Conservation (phyloP, 164 flowering plant genomes). For the Sextonia rubra region DNA sequence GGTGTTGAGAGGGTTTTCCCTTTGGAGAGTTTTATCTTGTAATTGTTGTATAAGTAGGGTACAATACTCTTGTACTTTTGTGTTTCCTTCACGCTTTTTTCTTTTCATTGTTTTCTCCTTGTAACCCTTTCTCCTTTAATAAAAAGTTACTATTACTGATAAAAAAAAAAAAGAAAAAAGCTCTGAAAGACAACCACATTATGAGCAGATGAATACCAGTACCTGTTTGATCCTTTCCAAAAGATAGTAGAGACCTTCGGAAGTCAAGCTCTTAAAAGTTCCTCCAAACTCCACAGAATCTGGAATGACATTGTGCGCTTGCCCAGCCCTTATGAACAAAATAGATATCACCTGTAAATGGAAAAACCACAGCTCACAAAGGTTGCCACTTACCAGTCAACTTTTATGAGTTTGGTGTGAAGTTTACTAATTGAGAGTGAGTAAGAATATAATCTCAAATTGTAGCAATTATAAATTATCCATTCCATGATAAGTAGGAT, state of each 20-base stretch:
- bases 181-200: background rate
- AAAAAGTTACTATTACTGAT: too few relatives aligned
- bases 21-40: too few relatives aligned
- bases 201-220: background rate
- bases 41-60: too few relatives aligned
- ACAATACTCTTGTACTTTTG: too few relatives aligned
- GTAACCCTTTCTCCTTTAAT: too few relatives aligned
- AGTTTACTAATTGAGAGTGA: background rate
- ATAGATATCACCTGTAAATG: conserved; percentile 57
- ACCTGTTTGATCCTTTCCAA: conserved; percentile 67
- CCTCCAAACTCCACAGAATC: conserved; percentile 61
- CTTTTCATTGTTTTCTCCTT: too few relatives aligned
- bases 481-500: background rate
- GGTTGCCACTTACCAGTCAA: background rate
- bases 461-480: background rate
- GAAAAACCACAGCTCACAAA: background rate
- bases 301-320: conserved; percentile 58
- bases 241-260: conserved; percentile 42
- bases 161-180: too few relatives aligned
- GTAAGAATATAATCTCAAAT: background rate
- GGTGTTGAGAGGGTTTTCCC: too few relatives aligned
- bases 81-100: too few relatives aligned
- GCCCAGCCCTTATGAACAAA: conserved; percentile 43
- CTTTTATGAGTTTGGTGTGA: background rate
- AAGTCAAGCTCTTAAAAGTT: conserved; percentile 54